Evolutionary conservation across 306 rosid species (phyloP), one percentile per base, ranked within the genome.

Genomic region (Betula pendula): DNA sequence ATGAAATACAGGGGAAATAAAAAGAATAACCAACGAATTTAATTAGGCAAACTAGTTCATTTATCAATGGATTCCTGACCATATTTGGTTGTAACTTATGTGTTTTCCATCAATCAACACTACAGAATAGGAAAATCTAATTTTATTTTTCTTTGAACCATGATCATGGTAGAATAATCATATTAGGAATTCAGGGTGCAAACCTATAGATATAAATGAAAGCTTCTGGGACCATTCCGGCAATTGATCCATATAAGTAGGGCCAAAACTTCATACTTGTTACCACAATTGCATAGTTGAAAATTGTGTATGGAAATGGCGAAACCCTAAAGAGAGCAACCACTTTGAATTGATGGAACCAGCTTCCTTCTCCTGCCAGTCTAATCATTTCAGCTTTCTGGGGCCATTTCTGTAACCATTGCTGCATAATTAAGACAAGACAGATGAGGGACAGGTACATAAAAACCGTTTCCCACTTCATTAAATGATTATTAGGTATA

Each of bases 171-270:
- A 71, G 69, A 62, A 52, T 45, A 68, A 29, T 40, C 17, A 31
- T 45, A 51, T 40, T 20, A 31, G 19, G 75, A 79, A 78, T 10
- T 42, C 19, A 58, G 70, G 71, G 62, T 70, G 81, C 85, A 4
- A 31, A 92, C 99, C 99, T 91, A 79, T 96, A 96, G 49, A 96
- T 96, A 86, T 96, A 96, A 77, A 96, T 75, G 91, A 91, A 96
- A 56, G 99, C 93, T 84, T 96, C 99, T 58, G 99, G 99, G 43
- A 96, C 86, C 99, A 96, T 96, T 84, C 99, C 98, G 5, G 97
- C 87, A 76, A 96, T 66, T 48, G 99, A 96, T 79, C 99, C 99
- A 60, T 93, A 88, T 22, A 96, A 79, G 82, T 96, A 96, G 63
- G 99, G 99, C 98, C 97, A 91, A 84, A 96, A 92, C 75, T 60